These are phyloP conservation scores for Pichia sp. DNA, from an alignment of 1,139 yeast species.

Conservation along the genomic window DNA sequence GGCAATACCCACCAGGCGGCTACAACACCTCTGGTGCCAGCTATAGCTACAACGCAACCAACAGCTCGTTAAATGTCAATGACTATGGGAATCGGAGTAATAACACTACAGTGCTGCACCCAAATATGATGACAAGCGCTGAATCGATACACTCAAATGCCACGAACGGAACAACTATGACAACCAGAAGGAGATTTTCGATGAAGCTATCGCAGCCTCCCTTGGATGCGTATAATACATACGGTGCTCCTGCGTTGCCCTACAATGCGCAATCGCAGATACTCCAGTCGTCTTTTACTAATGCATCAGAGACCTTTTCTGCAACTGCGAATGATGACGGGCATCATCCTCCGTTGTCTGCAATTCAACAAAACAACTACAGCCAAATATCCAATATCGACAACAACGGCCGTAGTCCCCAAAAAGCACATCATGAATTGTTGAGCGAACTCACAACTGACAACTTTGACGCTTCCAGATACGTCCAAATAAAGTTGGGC, in stretches of 20 bases:
- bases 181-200: conserved; percentile 18
- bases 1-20: not conserved
- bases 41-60: not conserved
- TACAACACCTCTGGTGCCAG: not conserved
- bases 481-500: conserved; percentile 11
- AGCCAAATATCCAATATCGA: not conserved
- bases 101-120: not conserved
- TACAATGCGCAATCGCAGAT: conserved; percentile 15
- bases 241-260: conserved; percentile 14
- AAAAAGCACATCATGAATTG: conserved; percentile 6
- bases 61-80: conserved; percentile 11
- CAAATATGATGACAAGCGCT: conserved; percentile 6
- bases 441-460: conserved; percentile 6
- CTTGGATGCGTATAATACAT: not conserved
- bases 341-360: not conserved
- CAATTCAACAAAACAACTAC: conserved; percentile 3
- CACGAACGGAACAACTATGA: conserved; percentile 14
- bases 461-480: conserved; percentile 8
- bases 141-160: conserved; percentile 14
- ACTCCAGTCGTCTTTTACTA: conserved; percentile 3
- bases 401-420: not conserved
- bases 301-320: conserved; percentile 2
- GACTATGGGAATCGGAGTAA: conserved; percentile 8
- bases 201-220: conserved; percentile 15
- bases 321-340: not conserved